Conservation (phyloP, 2,329 filamentous ascomycete genomes). For the Cordyceps javanica region DNA sequence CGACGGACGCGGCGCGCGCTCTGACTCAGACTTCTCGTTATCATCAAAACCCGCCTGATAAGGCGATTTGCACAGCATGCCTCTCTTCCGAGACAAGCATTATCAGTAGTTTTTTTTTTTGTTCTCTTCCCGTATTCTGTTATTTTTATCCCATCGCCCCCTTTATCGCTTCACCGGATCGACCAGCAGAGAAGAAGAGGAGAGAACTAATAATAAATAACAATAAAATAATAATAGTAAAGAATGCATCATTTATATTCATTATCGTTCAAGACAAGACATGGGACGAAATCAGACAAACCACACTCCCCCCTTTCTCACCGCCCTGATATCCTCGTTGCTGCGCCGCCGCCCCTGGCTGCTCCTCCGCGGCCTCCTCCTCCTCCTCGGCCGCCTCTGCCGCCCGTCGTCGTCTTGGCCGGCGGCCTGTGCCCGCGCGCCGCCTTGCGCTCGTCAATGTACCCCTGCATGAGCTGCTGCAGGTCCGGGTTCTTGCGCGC, state of each 20-base stretch:
- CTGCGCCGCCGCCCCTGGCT: constrained; percentile 29
- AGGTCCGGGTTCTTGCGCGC: constrained; percentile 82
- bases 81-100: not conserved
- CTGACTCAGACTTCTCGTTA: not conserved
- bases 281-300: not conserved
- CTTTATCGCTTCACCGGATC: too few species aligned
- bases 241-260: not conserved
- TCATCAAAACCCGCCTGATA: not conserved
- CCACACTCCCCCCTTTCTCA: too few species aligned
- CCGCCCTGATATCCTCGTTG: constrained; percentile 9
- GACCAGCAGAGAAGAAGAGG: too few species aligned
- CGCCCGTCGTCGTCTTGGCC: constrained; percentile 19
- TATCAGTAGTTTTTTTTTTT: not conserved
- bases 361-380: not conserved
- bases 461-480: constrained; percentile 64
- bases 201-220: too few species aligned
- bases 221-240: not conserved
- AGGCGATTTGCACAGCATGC: not conserved
- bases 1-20: too few species aligned
- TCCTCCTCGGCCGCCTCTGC: constrained; percentile 17
- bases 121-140: not conserved
- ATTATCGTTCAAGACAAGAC: not conserved
- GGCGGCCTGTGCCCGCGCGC: constrained; percentile 18
- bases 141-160: too few species aligned
- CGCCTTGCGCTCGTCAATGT: constrained; percentile 56